phyloP scores from a whole-genome alignment of 768 basidiomycete species.

The Collybia nuda region DNA sequence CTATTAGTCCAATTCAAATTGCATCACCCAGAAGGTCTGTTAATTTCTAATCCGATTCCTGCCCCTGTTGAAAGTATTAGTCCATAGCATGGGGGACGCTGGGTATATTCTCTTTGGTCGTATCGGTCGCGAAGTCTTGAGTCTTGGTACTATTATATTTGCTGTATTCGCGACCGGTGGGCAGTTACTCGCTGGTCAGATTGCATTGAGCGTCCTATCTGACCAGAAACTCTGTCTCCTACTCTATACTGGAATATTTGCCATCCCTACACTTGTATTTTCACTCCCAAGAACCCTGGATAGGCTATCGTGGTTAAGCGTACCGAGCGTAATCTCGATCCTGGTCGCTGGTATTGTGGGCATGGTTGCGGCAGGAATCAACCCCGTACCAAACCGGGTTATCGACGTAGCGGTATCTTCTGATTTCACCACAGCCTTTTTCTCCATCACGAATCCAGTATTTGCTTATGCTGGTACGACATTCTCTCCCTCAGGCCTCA shows the following conservation, averaged over 20 bases:
- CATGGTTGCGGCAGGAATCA: conserved; percentile 50
- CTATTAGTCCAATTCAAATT: conserved; percentile 57
- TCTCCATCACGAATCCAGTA: conserved; percentile 54
- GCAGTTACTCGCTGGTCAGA: conserved; percentile 50
- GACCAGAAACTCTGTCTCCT: conserved; percentile 48
- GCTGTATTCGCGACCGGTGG: conserved; percentile 50
- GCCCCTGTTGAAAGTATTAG: not conserved
- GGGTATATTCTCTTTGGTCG: conserved; percentile 50
- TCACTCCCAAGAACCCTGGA: conserved; percentile 49
- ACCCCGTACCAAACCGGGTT: conserved; percentile 40
- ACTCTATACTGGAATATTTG: conserved; percentile 44
- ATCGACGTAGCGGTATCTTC: conserved; percentile 35
- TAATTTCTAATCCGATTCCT: conserved; percentile 32
- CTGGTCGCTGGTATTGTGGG: conserved; percentile 43
- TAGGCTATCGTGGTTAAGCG: conserved; percentile 44
- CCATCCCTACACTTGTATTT: conserved; percentile 38
- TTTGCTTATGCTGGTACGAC: conserved; percentile 48
- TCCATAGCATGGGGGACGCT: conserved; percentile 43
- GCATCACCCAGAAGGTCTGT: conserved; percentile 54
- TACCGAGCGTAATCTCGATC: conserved; percentile 42
- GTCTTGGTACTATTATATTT: conserved; percentile 47
- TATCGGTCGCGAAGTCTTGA: conserved; percentile 43
- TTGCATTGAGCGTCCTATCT: conserved; percentile 47
- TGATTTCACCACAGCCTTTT: conserved; percentile 47
- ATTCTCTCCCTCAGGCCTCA: not conserved